phyloP scores from a whole-genome alignment of 176 grass and related monocot species.

The Oryza nivara region DNA sequence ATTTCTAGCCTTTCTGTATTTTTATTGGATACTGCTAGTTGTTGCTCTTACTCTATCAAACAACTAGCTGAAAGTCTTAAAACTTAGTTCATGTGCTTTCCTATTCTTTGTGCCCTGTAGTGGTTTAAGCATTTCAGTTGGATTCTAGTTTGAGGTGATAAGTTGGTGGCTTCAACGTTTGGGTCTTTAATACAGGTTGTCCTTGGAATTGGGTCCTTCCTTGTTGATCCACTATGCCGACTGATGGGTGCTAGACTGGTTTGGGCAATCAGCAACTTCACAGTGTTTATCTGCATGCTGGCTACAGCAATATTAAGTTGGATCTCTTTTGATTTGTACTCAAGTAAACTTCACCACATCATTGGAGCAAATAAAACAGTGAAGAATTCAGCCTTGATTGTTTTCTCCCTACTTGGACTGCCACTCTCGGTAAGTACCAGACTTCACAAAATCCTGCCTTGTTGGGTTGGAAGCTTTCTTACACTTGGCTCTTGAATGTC shows the following conservation, averaged over 20 bases:
- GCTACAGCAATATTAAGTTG: constrained; percentile 78
- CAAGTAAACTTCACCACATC: constrained; percentile 65
- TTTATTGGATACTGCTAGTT: neutral
- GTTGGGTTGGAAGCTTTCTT: constrained; percentile 18
- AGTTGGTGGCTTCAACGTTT: constrained; percentile 22
- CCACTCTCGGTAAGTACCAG: constrained; percentile 78
- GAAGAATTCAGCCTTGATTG: constrained; percentile 61
- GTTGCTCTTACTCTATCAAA: neutral
- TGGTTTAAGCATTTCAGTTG: constrained; percentile 2
- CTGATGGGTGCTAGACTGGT: constrained; percentile 84
- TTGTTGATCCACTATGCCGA: constrained; percentile 87
- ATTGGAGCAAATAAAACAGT: constrained; percentile 78
- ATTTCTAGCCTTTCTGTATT: neutral
- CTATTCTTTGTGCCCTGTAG: neutral
- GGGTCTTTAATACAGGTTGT: constrained; percentile 61
- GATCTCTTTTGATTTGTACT: constrained; percentile 61
- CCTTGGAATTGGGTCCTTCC: constrained; percentile 87
- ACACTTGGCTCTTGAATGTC: constrained; percentile 17
- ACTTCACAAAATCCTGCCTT: neutral
- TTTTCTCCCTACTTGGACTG: constrained; percentile 92
- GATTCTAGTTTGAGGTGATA: neutral
- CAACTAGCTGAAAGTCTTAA: neutral
- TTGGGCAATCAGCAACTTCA: constrained; percentile 96
- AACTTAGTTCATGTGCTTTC: neutral
- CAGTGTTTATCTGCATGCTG: constrained; percentile 91